These are phyloP conservation scores for Acanthamoeba triangularis DNA, from an alignment of 208 protist species.

Conservation along the genomic window DNA sequence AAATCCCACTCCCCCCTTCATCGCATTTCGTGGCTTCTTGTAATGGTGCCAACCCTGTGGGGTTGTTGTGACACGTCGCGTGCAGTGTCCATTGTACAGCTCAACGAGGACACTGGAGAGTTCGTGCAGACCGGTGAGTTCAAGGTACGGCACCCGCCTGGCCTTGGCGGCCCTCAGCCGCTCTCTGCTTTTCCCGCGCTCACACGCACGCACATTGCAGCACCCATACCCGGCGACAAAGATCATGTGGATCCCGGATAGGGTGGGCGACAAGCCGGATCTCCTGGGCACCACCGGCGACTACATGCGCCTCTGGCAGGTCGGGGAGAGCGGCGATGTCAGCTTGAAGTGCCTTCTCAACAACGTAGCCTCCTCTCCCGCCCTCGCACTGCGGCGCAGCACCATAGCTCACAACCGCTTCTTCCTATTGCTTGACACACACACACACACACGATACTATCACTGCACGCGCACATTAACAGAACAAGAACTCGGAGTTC, in stretches of 20 bases:
- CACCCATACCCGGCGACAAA: slow-evolving; percentile 93
- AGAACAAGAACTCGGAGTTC: slow-evolving; percentile 98
- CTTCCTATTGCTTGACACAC: slow-evolving; percentile 11
- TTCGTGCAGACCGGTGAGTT: slow-evolving; percentile 91
- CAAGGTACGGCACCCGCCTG: slow-evolving; percentile 97
- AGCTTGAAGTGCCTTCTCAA: slow-evolving; percentile 90
- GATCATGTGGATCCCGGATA: slow-evolving; percentile 97
- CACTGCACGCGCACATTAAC: background rate
- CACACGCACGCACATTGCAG: background rate
- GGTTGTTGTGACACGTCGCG: background rate
- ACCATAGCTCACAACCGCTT: background rate
- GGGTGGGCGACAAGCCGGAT: slow-evolving; percentile 90
- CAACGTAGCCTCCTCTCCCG: slow-evolving; percentile 85
- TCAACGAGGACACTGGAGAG: slow-evolving; percentile 88
- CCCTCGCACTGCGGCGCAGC: background rate
- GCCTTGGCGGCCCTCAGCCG: slow-evolving; percentile 78
- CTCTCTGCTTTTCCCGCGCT: background rate
- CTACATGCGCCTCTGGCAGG: slow-evolving; percentile 98
- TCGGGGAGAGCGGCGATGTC: slow-evolving; percentile 90
- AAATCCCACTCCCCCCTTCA: slow-evolving; percentile 9
- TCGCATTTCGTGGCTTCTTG: background rate
- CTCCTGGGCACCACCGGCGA: slow-evolving; percentile 98
- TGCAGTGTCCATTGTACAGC: slow-evolving; percentile 87
- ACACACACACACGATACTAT: background rate
- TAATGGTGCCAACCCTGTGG: too few species aligned